Evolutionary conservation across 2,329 filamentous ascomycete genomes (phyloP), one percentile per base, ranked within the genome.

Genomic region (Amylocarpus encephaloides): DNA sequence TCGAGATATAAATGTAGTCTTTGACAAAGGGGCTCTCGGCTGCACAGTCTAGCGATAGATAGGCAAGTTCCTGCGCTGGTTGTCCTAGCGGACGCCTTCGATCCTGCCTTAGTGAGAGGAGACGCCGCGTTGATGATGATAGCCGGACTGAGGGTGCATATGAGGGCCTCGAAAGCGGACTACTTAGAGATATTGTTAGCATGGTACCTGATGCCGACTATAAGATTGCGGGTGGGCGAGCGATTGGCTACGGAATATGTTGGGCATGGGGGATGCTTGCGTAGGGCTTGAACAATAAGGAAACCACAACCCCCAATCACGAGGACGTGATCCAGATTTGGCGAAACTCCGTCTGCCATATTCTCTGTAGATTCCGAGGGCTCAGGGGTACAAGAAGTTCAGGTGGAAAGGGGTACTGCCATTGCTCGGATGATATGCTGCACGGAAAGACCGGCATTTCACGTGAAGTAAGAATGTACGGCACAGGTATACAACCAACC

Each of bases 111-210:
- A 15, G 47, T 30, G 1, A 39, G 34, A 15, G 40, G 29, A 44
- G 51, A 51, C 6, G 51, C 51, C 4, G 44, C 15, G 35, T 54
- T 50, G 19, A 54, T 46, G 22, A 54, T 49, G 15, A 51, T 46
- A 13, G 19, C 19, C 11, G 52, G 52, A 6, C 18, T 42, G 35
- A 49, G 29, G 16, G 32, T 46, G 10, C n/a, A 39, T n/a, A 52
- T 22, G 11, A 46, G 7, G 6, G 30, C 6, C 10, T 34, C 19
- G 5, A 52, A 11, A 6, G n/a, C 30, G n/a, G 30, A 11, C n/a
- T 33, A 12, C 2, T 30, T 41, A 12, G 46, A 43, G 47, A 53
- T 50, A 26, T 43, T 32, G 9, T 15, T 30, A 3, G 3, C 41
- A 32, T 49, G 30, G 19, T 53, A 53, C 2, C 18, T 22, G 36